Percentiles rank a stretch among this genome's conserved stretches.
These are phyloP conservation scores for Pseudogymnoascus sp. DNA, from an alignment of 2,329 filamentous ascomycete species.

Conservation along the genomic window DNA sequence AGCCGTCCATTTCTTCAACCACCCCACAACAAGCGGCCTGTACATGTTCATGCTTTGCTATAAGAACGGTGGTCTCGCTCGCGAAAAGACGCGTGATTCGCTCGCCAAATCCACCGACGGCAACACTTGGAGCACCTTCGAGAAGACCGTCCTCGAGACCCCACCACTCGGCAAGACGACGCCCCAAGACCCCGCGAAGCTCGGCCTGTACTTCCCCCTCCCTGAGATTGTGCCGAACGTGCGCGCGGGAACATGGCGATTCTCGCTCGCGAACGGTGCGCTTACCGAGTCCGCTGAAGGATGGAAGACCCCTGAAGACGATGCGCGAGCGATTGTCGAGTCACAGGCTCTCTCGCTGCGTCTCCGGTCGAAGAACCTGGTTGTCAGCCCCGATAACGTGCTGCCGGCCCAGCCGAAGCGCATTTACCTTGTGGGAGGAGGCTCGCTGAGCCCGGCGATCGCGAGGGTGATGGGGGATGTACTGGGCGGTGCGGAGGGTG, in stretches of 20 bases:
- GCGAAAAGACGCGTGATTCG: slow-evolving; percentile 78
- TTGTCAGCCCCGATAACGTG: slow-evolving; percentile 42
- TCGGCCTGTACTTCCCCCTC: slow-evolving; percentile 91
- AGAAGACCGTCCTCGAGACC: slow-evolving; percentile 59
- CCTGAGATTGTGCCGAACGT: slow-evolving; percentile 95
- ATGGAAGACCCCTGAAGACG: slow-evolving; percentile 54
- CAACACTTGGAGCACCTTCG: slow-evolving; percentile 72
- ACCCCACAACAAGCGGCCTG: slow-evolving; percentile 78
- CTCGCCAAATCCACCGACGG: slow-evolving; percentile 49
- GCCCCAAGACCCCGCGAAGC: slow-evolving; percentile 54
- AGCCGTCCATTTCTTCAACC: slow-evolving; percentile 95
- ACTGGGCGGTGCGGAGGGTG: slow-evolving; percentile 78
- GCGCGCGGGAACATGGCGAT: slow-evolving; percentile 77
- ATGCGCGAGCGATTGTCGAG: slow-evolving; percentile 82
- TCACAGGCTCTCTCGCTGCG: slow-evolving; percentile 90
- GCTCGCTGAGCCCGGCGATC: slow-evolving; percentile 82
- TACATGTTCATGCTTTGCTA: slow-evolving; percentile 99
- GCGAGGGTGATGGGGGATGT: slow-evolving; percentile 78
- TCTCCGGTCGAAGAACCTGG: slow-evolving; percentile 71
- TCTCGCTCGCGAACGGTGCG: slow-evolving; percentile 44
- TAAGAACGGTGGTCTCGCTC: slow-evolving; percentile 92
- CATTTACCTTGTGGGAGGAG: slow-evolving; percentile 91
- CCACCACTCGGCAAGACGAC: slow-evolving; percentile 58
- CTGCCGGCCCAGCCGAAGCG: slow-evolving; percentile 78
- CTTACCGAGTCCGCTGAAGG: slow-evolving; percentile 31